A percentile compares a stretch with the other conserved stretches of the same genome.
phyloP scores from a whole-genome alignment of 495 filamentous ascomycete species.

The Penicillium longicatenatum region DNA sequence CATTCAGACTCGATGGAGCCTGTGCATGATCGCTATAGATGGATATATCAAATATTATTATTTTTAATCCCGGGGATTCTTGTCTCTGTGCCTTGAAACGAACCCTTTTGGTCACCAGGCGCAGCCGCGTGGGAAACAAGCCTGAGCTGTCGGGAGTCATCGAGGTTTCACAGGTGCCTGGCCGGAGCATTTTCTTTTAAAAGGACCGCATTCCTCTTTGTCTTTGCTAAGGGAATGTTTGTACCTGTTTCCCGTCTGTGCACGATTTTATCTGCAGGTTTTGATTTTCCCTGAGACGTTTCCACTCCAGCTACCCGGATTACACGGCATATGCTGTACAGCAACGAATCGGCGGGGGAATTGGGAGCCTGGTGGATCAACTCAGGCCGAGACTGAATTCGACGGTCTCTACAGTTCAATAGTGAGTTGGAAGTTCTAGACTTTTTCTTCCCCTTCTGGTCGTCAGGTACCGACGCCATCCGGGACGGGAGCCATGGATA shows the following conservation, averaged over 20 bases:
- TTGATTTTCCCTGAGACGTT: not conserved
- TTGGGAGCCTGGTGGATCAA: slow-evolving; percentile 4
- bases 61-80: not conserved
- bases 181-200: slow-evolving; percentile 5
- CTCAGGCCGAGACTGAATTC: not conserved
- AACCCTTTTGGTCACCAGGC: slow-evolving; percentile 26
- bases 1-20: slow-evolving; percentile 8
- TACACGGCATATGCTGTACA: slow-evolving; percentile 13
- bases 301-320: not conserved
- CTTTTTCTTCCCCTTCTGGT: not conserved
- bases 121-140: slow-evolving; percentile 23
- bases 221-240: not conserved
- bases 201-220: not conserved
- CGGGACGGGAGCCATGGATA: slow-evolving; percentile 9
- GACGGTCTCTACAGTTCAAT: not conserved
- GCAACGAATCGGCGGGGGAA: slow-evolving; percentile 7
- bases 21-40: slow-evolving; percentile 8
- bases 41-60: slow-evolving; percentile 4
- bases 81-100: slow-evolving; percentile 26
- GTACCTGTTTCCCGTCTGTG: not conserved
- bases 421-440: not conserved
- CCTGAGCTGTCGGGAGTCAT: slow-evolving; percentile 1
- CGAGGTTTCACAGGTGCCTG: slow-evolving; percentile 30
- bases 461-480: slow-evolving; percentile 19
- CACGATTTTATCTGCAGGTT: not conserved